Base-by-base conservation (phyloP, 176 grass and related monocot species). In the Secale cereale region DNA sequence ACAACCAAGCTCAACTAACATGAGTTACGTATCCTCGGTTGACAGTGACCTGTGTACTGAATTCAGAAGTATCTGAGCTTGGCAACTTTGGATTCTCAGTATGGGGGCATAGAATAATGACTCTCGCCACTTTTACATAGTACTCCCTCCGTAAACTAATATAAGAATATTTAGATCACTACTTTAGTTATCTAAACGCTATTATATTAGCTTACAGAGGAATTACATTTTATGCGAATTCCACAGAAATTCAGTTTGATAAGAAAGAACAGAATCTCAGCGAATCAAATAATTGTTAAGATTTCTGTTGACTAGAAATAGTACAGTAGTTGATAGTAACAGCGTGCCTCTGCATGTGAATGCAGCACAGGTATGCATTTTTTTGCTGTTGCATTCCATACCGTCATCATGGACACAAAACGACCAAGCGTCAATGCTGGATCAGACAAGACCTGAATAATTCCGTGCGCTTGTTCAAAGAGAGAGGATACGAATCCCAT, bases 401-500 rank as follows among this genome's bases (percentile, higher is more conserved):
- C 8, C 41, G 33, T 59, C 43, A 75, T 35, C 36, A 6, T 61
- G 59, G 41, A 65, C 62, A 41, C 6, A 14, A 81, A 85, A 25
- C 63, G 29, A 63, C 71, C 59, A 78, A 14, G 64, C 16, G 13
- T n/a, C 66, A 27, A 8, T 82, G 86, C 63, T 35, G 22, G 43
- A 48, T 41, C 43, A 30, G 30, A 61, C 30, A 15, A 77, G 86
- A 86, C 83, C 78, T 86, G 78, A 65, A 50, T 52, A 83, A 73
- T 65, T 64, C 43, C 28, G 76, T 85, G 35, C 36, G 23, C 62
- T 11, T 82, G 50, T 77, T 32, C 41, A 76, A 77, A 16, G 2
- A 54, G 22, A 17, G 50, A 60, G 25, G 57, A 86, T 65, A 77
- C 14, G 79, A 74, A 78, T 78, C 73, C 32, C 41, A 33, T 65